phyloP scores from a whole-genome alignment of 1,284 basidiomycete genomes.

The Marasmius oreades region DNA sequence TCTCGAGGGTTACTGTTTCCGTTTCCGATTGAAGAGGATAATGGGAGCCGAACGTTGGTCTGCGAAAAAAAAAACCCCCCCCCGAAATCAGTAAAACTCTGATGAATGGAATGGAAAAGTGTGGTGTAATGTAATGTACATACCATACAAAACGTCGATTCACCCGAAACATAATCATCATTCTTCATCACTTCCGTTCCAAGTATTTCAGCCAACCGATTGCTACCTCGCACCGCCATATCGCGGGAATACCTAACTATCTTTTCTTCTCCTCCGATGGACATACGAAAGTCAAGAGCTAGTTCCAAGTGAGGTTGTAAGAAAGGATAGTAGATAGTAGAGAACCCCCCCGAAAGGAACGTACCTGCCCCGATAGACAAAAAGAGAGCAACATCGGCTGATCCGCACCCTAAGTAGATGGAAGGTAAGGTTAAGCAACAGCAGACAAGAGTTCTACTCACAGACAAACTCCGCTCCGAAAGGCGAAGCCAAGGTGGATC shows the following conservation, averaged over 20 bases:
- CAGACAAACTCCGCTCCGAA: conserved; percentile 1
- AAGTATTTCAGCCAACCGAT: not conserved
- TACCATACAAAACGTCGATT: not conserved
- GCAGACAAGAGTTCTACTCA: not conserved
- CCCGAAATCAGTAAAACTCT: no score
- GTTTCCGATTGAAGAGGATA: not conserved
- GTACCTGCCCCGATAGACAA: conserved; percentile 24
- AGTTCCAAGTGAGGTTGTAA: not conserved
- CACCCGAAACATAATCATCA: not conserved
- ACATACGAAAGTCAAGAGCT: conserved; percentile 1
- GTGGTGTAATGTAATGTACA: no score
- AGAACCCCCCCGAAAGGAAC: conserved; percentile 13
- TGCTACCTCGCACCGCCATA: not conserved
- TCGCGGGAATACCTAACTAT: conserved; percentile 2
- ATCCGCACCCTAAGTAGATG: not conserved
- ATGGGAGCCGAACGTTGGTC: not conserved
- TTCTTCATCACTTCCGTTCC: conserved; percentile 1
- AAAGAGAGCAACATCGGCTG: not conserved
- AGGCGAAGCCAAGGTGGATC: no score
- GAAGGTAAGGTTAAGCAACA: no score
- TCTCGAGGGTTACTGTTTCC: not conserved
- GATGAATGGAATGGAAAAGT: no score
- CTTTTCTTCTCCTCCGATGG: conserved; percentile 1
- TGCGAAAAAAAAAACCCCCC: no score
- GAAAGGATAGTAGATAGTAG: not conserved